Evolutionary conservation across 495 filamentous ascomycete species (phyloP), one percentile per base, ranked within the genome.

Genomic region (Glonium stellatum): DNA sequence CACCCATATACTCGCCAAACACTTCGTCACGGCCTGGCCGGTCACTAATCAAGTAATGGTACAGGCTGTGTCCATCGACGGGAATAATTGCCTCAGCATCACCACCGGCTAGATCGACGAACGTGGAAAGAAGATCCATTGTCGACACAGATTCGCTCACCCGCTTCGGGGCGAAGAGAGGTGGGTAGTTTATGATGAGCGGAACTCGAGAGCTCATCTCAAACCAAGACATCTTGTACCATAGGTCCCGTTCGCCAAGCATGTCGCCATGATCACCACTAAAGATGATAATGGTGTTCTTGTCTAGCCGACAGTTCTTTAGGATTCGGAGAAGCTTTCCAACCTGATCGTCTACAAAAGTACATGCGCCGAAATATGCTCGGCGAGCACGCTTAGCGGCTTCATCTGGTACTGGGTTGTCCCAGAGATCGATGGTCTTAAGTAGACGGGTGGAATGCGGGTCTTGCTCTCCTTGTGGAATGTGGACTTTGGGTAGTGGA

Each of bases 211-310:
- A 86, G 6, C 87, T 91, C 31, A 82, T 82, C 77, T 95, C 90
- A 66, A 87, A 92, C 78, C 89, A 95, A 61, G 78, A 85, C 90
- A 95, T 95, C 78, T 95, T 95, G 78, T 95, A 96, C 90, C 90
- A 96, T 39, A 96, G 73, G 0, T 87, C 87, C 23, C 90, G 81
- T 73, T 96, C 90, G 37, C 90, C 90, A 9, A 96, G 82, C 90
- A 95, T 95, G 70, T 96, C 90, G 55, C 90, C 90, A 70, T 96
- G 90, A 65, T 96, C 90, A 51, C 90, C 88, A 52, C 83, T 88
- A 73, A 96, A 96, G 50, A 95, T 78, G 50, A 96, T 77, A 57
- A 96, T 89, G 5, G 90, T 95, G 70, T 93, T 80, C 18, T 92
- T 82, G 54, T 84, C 83, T 47, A 96, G 77, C 0, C 82, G 81